These are phyloP conservation scores for Leccinum pachyderme DNA, from an alignment of 1,284 basidiomycete species.

Conservation along the genomic window DNA sequence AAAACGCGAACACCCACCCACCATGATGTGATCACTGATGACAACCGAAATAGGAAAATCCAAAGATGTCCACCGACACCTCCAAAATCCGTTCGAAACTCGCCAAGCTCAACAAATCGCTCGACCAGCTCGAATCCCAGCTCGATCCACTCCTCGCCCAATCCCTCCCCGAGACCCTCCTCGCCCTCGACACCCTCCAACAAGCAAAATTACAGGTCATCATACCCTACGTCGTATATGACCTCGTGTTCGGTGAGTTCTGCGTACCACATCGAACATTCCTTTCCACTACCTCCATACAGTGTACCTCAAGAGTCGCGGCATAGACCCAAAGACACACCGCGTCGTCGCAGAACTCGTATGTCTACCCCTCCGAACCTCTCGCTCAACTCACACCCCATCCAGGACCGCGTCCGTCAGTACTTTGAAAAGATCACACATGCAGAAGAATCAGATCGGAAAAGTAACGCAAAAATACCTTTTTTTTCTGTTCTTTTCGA, in stretches of 20 bases:
- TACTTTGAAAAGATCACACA: constrained; percentile 80
- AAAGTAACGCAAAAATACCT: constrained; percentile 37
- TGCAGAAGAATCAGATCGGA: constrained; percentile 60
- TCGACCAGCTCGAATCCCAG: constrained; percentile 63
- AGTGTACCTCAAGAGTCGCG: constrained; percentile 78
- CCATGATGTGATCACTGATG: constrained; percentile 16
- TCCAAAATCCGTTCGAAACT: constrained; percentile 56
- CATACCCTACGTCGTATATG: constrained; percentile 77
- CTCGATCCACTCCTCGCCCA: constrained; percentile 64
- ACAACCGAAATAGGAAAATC: too few species aligned
- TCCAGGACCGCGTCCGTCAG: constrained; percentile 66
- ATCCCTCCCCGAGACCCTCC: constrained; percentile 61
- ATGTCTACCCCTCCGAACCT: constrained; percentile 18
- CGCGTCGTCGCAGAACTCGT: constrained; percentile 74
- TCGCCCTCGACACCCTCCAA: constrained; percentile 67
- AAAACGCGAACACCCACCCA: background rate
- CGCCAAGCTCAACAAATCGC: constrained; percentile 48
- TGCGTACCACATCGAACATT: too few species aligned
- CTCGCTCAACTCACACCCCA: too few species aligned
- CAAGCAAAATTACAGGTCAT: constrained; percentile 76
- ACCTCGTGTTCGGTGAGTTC: constrained; percentile 71
- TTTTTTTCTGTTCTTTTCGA: too few species aligned
- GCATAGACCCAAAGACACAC: constrained; percentile 76
- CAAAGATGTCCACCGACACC: constrained; percentile 52
- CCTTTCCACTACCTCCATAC: background rate